A percentile compares a stretch with the other conserved stretches of the same genome.
Conservation (phyloP, 257 asterid species). For the Nicotiana sylvestris region DNA sequence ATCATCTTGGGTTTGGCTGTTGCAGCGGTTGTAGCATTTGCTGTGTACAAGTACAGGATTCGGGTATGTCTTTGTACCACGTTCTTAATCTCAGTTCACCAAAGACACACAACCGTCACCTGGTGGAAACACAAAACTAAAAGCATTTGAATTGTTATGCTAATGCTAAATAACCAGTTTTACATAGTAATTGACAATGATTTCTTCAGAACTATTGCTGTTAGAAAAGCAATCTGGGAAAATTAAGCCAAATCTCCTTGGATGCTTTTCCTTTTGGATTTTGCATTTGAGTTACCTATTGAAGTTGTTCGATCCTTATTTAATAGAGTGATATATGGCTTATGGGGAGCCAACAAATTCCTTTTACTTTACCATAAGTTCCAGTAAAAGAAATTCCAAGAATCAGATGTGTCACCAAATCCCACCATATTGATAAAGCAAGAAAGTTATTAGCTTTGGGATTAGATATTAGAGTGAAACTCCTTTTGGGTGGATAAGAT, state of each 20-base stretch:
- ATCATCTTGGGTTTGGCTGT: conserved; percentile 60
- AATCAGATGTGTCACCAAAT: background rate
- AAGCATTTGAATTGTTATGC: background rate
- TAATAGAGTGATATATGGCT: background rate
- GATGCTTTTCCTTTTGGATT: background rate
- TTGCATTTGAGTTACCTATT: background rate
- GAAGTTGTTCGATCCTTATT: background rate
- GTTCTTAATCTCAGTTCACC: background rate
- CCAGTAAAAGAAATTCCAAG: background rate
- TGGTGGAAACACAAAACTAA: background rate
- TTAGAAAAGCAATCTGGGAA: background rate
- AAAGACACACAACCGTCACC: background rate
- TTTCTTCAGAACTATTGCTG: background rate
- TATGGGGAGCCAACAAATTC: background rate
- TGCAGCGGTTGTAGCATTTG: conserved; percentile 67
- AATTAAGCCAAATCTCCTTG: background rate
- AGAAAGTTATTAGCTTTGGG: background rate
- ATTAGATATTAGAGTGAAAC: background rate
- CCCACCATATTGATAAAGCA: background rate
- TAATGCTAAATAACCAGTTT: background rate
- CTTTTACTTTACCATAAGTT: background rate
- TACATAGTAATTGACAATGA: background rate
- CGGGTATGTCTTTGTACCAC: conserved; percentile 47
- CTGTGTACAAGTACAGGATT: conserved; percentile 78
- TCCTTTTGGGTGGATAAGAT: background rate